Evolutionary conservation across 768 basidiomycete genomes (phyloP).

Genomic region (Cystobasidium onofrii): DNA sequence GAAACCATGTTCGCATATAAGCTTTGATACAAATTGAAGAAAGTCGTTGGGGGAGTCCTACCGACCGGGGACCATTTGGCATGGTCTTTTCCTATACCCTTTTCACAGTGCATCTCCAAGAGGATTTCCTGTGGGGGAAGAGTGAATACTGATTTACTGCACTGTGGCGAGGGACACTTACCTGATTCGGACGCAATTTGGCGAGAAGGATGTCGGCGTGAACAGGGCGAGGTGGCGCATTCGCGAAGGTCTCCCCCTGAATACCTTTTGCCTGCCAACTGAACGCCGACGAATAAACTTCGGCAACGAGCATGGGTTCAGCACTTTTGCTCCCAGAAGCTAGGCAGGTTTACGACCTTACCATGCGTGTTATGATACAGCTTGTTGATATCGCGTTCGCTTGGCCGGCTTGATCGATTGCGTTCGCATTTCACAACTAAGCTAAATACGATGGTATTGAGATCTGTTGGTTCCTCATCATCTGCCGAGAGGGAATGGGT

Average conservation of each 20-base stretch:
- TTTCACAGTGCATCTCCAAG: slow-evolving; percentile 80
- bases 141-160: neutral
- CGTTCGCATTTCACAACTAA: slow-evolving; percentile 61
- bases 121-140: slow-evolving; percentile 52
- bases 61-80: slow-evolving; percentile 96
- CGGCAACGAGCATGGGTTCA: no score
- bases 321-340: neutral
- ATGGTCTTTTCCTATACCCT: slow-evolving; percentile 86
- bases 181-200: slow-evolving; percentile 85
- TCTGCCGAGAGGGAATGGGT: slow-evolving; percentile 35
- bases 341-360: slow-evolving; percentile 23
- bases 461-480: slow-evolving; percentile 65
- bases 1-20: no score
- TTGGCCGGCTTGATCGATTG: slow-evolving; percentile 52
- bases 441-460: slow-evolving; percentile 82
- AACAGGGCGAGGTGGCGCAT: slow-evolving; percentile 57
- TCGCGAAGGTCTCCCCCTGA: slow-evolving; percentile 58
- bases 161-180: slow-evolving; percentile 33
- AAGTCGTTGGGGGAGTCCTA: slow-evolving; percentile 42
- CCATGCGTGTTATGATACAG: slow-evolving; percentile 64
- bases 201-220: slow-evolving; percentile 78
- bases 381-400: slow-evolving; percentile 55
- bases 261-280: slow-evolving; percentile 75
- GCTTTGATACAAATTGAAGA: neutral
- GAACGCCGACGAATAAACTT: slow-evolving; percentile 48